Percentiles rank a stretch among this genome's conserved stretches.
Conservation (phyloP, 495 filamentous ascomycete species). For the Xylaria scruposa region DNA sequence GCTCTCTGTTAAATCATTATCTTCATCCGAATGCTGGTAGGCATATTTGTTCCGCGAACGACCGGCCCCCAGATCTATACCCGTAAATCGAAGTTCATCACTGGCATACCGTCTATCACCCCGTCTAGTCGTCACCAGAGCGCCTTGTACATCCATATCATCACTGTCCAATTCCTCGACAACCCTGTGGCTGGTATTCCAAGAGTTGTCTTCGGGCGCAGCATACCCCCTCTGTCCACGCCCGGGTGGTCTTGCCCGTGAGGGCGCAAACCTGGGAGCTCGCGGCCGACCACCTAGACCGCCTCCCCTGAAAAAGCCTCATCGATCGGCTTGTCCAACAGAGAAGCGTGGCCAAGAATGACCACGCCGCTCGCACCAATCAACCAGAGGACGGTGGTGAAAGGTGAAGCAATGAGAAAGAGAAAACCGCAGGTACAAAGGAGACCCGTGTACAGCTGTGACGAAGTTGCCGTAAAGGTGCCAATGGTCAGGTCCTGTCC, state of each 20-base stretch:
- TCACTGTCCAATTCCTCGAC: conserved; percentile 78
- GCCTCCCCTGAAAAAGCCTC: conserved; percentile 99
- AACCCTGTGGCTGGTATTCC: conserved; percentile 52
- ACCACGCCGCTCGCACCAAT: conserved; percentile 91
- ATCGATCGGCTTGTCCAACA: conserved; percentile 99
- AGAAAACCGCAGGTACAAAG: conserved; percentile 82
- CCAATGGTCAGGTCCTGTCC: conserved; percentile 89
- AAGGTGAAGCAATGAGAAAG: conserved; percentile 79
- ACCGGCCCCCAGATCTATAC: conserved; percentile 62
- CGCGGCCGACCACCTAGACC: conserved; percentile 99
- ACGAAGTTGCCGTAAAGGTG: conserved; percentile 80
- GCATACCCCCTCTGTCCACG: conserved; percentile 70
- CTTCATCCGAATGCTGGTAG: conserved; percentile 57
- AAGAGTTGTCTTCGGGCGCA: conserved; percentile 57
- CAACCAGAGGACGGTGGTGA: conserved; percentile 86
- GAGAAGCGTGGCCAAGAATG: conserved; percentile 91
- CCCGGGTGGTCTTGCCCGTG: conserved; percentile 98
- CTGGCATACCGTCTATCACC: conserved; percentile 56
- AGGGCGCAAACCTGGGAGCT: conserved; percentile 95
- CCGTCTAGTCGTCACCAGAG: conserved; percentile 52
- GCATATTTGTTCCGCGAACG: conserved; percentile 47
- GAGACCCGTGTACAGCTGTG: conserved; percentile 91
- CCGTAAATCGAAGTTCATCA: conserved; percentile 69
- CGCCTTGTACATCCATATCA: conserved; percentile 66
- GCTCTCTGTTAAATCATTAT: conserved; percentile 60